phyloP scores from a whole-genome alignment of 2,329 filamentous ascomycete species.

The Colletotrichum sp. region DNA sequence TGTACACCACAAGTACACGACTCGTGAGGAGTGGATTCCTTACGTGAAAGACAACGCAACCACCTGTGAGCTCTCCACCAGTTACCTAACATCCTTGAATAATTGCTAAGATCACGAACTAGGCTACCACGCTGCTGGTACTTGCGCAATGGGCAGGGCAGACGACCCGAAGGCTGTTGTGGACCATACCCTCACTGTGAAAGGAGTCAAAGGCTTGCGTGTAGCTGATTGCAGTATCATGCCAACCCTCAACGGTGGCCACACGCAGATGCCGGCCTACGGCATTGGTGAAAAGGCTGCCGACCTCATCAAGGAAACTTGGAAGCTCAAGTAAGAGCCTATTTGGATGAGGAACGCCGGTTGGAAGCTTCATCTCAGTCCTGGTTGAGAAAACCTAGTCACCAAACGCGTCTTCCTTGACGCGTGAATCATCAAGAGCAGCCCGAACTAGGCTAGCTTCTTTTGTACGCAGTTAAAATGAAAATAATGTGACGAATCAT shows the following conservation, averaged over 20 bases:
- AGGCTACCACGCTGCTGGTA: conserved; percentile 63
- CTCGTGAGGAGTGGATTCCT: conserved; percentile 61
- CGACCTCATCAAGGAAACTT: conserved; percentile 51
- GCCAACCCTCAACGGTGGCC: conserved; percentile 54
- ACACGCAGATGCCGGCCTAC: conserved; percentile 64
- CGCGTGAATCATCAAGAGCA: not conserved
- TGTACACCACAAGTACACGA: conserved; percentile 56
- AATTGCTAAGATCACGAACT: not conserved
- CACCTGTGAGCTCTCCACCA: conserved; percentile 52
- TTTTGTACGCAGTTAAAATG: not conserved
- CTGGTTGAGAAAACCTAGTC: not conserved
- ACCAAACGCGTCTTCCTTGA: not conserved
- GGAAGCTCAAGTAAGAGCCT: not conserved
- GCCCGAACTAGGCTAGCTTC: not conserved
- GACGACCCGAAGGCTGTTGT: conserved; percentile 56
- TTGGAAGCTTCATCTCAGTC: not conserved
- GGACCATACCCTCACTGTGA: conserved; percentile 56
- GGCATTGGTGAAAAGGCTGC: conserved; percentile 58
- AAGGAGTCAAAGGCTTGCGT: conserved; percentile 55
- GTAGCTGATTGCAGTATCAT: conserved; percentile 60
- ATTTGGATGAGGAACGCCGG: not conserved
- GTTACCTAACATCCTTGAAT: not conserved
- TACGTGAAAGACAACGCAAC: conserved; percentile 64
- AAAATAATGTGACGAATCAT: not conserved
- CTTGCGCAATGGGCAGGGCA: conserved; percentile 54